Conservation (phyloP, 2,329 filamentous ascomycete species). For the Pseudodiploospora longispora region DNA sequence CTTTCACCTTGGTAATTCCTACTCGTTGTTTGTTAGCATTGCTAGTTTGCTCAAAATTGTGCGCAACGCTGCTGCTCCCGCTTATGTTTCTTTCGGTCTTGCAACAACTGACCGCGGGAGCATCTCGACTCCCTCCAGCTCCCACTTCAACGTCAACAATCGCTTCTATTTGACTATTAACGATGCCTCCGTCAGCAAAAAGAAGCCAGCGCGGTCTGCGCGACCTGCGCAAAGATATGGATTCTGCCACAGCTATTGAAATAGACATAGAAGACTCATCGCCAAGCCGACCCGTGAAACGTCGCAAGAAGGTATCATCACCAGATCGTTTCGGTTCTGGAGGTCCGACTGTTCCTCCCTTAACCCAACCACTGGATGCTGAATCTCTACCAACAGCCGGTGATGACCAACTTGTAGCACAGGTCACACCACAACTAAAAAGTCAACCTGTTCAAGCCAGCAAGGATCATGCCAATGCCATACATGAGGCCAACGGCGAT, state of each 20-base stretch:
- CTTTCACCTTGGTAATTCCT: no score
- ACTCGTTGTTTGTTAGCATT: no score
- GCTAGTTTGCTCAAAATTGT: no score
- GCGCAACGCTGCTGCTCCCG: no score
- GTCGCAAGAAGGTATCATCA: slow-evolving; percentile 46
- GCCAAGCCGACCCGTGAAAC: slow-evolving; percentile 54
- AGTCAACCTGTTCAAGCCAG: slow-evolving; percentile 47
- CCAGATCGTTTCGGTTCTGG: slow-evolving; percentile 8
- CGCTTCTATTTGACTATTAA: background rate
- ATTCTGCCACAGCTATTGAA: slow-evolving; percentile 18
- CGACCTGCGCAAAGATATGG: slow-evolving; percentile 29
- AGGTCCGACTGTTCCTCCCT: slow-evolving; percentile 8
- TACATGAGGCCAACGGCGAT: slow-evolving; percentile 53
- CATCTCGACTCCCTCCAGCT: no score
- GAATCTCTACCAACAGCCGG: slow-evolving; percentile 34
- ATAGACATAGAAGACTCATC: slow-evolving; percentile 45
- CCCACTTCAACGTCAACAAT: no score
- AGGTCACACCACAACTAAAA: slow-evolving; percentile 45
- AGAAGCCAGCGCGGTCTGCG: slow-evolving; percentile 29
- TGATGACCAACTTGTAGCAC: slow-evolving; percentile 48
- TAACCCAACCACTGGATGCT: slow-evolving; percentile 28
- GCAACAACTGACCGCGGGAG: no score
- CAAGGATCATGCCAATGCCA: slow-evolving; percentile 54
- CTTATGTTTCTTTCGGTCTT: no score
- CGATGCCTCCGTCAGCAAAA: slow-evolving; percentile 31